A percentile compares a stretch with the other conserved stretches of the same genome.
phyloP scores from a whole-genome alignment of 345 rosid species.

The Brassica nigra region DNA sequence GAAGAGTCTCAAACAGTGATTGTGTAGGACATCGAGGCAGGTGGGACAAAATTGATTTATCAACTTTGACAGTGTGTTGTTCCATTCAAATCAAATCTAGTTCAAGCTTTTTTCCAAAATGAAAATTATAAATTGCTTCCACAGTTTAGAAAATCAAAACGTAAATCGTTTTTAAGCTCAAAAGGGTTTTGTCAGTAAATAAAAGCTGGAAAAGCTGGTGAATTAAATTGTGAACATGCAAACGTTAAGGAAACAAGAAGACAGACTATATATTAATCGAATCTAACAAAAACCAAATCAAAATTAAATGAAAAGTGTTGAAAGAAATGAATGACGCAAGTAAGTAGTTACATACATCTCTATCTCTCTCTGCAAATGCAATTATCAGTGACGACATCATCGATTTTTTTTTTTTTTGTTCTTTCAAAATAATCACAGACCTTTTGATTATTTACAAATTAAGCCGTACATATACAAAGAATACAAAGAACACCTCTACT shows the following conservation, averaged over 20 bases:
- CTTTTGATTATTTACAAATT: conserved; percentile 40
- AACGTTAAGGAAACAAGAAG: conserved; percentile 29
- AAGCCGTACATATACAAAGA: conserved; percentile 44
- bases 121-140: background rate
- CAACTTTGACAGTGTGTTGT: conserved; percentile 37
- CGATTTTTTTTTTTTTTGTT: background rate
- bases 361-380: background rate
- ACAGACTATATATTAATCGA: background rate
- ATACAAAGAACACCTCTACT: conserved; percentile 32
- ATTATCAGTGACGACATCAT: background rate
- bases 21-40: conserved; percentile 37
- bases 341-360: conserved; percentile 23
- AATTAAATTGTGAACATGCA: conserved; percentile 38
- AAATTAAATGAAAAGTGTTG: conserved; percentile 16
- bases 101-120: background rate
- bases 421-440: conserved; percentile 22
- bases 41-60: conserved; percentile 43
- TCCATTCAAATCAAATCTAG: conserved; percentile 29
- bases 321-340: conserved; percentile 39
- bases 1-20: conserved; percentile 36
- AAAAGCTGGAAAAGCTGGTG: conserved; percentile 40
- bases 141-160: background rate
- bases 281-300: conserved; percentile 1
- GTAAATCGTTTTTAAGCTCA: conserved; percentile 1
- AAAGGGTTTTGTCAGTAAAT: conserved; percentile 28